Conservation (phyloP, 1,139 yeast genomes). For the Saccharomyces pastorianus region DNA sequence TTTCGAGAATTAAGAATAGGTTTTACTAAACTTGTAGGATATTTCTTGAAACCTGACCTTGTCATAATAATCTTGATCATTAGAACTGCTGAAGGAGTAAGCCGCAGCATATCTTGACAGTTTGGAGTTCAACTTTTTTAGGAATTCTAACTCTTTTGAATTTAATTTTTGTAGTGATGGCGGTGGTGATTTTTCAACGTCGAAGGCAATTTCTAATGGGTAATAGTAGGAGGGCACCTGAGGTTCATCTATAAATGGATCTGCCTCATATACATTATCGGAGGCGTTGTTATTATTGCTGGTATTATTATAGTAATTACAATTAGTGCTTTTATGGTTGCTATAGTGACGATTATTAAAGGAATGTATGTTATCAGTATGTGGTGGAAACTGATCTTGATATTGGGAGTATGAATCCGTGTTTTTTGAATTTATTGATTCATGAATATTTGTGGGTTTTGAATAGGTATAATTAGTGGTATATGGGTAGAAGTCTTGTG, state of each 20-base stretch:
- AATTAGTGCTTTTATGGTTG: not conserved
- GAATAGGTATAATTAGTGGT: not conserved
- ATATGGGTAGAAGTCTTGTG: not conserved
- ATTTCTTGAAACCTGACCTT: conserved; percentile 31
- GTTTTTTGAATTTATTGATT: not conserved
- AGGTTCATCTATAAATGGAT: not conserved
- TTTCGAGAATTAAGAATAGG: conserved; percentile 16
- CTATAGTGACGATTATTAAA: not conserved
- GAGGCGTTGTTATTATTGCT: not conserved
- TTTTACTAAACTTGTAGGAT: conserved; percentile 29
- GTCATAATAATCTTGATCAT: conserved; percentile 26
- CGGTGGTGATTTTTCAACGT: not conserved
- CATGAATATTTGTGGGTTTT: not conserved
- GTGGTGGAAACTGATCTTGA: not conserved
- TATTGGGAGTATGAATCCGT: not conserved
- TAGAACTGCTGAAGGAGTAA: conserved; percentile 18
- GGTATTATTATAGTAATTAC: not conserved
- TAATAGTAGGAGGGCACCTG: conserved; percentile 5
- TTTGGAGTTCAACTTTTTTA: conserved; percentile 15
- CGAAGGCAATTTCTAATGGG: conserved; percentile 6
- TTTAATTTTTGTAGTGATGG: conserved; percentile 1
- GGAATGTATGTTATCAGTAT: not conserved
- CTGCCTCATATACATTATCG: not conserved
- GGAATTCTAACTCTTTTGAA: conserved; percentile 12
- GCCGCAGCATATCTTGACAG: conserved; percentile 20